phyloP scores from a whole-genome alignment of 495 filamentous ascomycete genomes.

The Talaromyces nanjingensis region DNA sequence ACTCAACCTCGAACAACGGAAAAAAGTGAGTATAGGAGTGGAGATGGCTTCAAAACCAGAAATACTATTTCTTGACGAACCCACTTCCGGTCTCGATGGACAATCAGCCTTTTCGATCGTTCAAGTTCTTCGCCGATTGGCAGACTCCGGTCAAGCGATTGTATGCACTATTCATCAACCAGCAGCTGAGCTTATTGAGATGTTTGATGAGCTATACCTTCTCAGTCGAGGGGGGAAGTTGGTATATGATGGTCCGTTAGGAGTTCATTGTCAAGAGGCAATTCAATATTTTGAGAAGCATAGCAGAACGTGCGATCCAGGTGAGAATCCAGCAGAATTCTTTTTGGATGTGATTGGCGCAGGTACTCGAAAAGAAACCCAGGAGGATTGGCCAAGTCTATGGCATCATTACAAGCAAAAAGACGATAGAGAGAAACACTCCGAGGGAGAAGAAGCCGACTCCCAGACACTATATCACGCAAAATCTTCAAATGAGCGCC shows the following conservation, averaged over 20 bases:
- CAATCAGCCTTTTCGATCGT: constrained; percentile 84
- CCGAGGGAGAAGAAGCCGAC: constrained; percentile 60
- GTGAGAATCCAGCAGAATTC: constrained; percentile 79
- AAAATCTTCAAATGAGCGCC: constrained; percentile 19
- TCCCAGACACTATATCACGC: constrained; percentile 22
- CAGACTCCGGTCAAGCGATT: constrained; percentile 78
- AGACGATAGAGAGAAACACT: constrained; percentile 59
- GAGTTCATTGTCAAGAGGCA: constrained; percentile 37
- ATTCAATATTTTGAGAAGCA: constrained; percentile 72
- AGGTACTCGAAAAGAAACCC: constrained; percentile 64
- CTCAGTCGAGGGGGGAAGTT: constrained; percentile 70
- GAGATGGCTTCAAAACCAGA: constrained; percentile 85
- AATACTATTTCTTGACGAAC: constrained; percentile 94
- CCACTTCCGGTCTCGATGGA: constrained; percentile 77
- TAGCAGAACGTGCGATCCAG: constrained; percentile 60
- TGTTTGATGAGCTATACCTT: constrained; percentile 86
- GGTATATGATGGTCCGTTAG: constrained; percentile 66
- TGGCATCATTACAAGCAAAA: constrained; percentile 58
- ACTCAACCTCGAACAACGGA: constrained; percentile 88
- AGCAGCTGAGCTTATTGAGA: constrained; percentile 80
- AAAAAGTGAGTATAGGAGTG: constrained; percentile 83
- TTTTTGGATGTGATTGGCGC: constrained; percentile 89
- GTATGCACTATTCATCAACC: constrained; percentile 93
- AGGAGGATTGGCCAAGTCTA: constrained; percentile 70
- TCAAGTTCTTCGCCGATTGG: constrained; percentile 68